Evolutionary conservation across 2,329 filamentous ascomycete genomes (phyloP), one percentile per base, ranked within the genome.

Genomic region (Ophiostoma sp.): DNA sequence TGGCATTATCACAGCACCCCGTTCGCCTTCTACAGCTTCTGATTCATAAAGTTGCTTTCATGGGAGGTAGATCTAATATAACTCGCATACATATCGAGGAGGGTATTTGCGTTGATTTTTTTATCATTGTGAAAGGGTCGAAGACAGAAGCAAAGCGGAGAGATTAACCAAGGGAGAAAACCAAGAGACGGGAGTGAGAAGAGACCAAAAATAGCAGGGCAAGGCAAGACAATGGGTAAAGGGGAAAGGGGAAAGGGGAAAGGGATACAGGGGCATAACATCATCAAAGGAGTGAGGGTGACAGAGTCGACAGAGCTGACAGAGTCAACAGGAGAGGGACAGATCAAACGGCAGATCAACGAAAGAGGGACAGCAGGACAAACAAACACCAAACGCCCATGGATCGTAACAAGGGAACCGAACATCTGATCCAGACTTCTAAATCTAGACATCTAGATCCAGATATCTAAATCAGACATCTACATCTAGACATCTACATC

Each of bases 31-130:
- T 27, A 38, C 3, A 16, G 18, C 12, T 55, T 38, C 36, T 60
- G 27, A 1, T 38, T 60, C 14, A 14, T 40, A 38, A 18, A 38
- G 38, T 38, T 60, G 55, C 27, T 60, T 60, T 60, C 55, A 55
- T 60, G 55, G 55, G 11, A 27, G 18, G 49, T 55, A 55, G 70
- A 60, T 60, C 55, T 60, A 60, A 60, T 60, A 60, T 60, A 60
- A 5, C 55, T 60, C 55, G 55, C 27, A 60, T 58, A 60, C 55
- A 60, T 14, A 27, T 60, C 55, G 55, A 60, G 55, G 55, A 60
- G 55, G 55, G 55, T 60, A 60, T 60, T 45, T 60, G 55, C 55
- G 55, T 38, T 60, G 27, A 38, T 60, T 60, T 60, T 60, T 27
- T 27, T 27, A 27, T 27, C 27, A 27, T 60, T 52, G 55, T 42